Base-by-base conservation (phyloP, 2,329 filamentous ascomycete species). In the Chrysosporium queenslandicum region DNA sequence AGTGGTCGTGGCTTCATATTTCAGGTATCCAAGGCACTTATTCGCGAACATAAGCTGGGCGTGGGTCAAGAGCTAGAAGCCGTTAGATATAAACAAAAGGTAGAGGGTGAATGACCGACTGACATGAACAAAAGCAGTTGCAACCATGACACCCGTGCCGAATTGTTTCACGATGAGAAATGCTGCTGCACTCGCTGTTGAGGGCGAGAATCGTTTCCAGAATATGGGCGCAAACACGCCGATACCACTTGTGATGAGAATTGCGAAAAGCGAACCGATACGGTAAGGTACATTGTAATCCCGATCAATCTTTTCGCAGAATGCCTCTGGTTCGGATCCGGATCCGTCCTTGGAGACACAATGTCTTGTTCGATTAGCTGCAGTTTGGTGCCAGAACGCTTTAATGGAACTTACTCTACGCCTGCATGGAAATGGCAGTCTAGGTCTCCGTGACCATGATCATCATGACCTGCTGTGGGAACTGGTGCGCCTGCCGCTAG, bases 351-450 rank as follows among this genome's bases (percentile, higher is more conserved):
- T 71, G 6, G 76, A 74, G 11, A 78, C 74, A 57, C 83, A 86
- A 59, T 86, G 66, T 59, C 60, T 69, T 50, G 12, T 53, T 46
- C 23, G 30, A 46, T 55, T 56, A 43, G 49, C 40, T 16, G n/a
- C n/a, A 2, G 14, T 46, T 56, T 18, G 14, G 46, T 4, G 4
- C 3, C 34, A 7, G 16, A 18, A 16, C n/a, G 18, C 9, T 8
- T 30, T 23, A 4, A 21, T 23, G 5, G 16, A 53, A 70, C 81
- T 68, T 70, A 86, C 83, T 87, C 82, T 20, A 88, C 81, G 34
- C 84, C 84, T 8, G 83, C 83, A 59, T 89, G 85, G 66, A 84
- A 86, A 62, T 89, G 85, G 59, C 83, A 87, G 59, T 78, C 36
- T 23, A 52, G 12, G 2, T 64, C 34, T 55, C 66, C 50, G 60